Evolutionary conservation across 2,329 filamentous ascomycete species (phyloP), one percentile per base, ranked within the genome.

Genomic region (Beauveria rudraprayagi): DNA sequence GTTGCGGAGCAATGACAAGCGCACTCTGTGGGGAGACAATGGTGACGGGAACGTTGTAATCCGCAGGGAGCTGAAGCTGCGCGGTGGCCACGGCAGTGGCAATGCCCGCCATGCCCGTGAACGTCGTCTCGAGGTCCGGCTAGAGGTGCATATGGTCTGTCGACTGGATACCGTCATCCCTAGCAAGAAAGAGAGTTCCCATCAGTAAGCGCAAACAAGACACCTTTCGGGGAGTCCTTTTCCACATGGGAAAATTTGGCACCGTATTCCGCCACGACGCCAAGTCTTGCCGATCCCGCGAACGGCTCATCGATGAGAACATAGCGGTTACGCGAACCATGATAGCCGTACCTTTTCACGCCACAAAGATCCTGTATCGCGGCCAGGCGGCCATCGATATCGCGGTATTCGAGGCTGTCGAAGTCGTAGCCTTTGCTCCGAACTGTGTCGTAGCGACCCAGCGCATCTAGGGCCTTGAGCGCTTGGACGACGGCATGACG

Each of bases 401-500:
- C 74, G 37, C 73, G 73, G 67, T 81, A 83, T 44, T 78, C 71
- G 0, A 84, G 72, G 0, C 70, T 71, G 1, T 82, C 76, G 63
- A 84, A 83, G n/a, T 78, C 74, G 69, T 77, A 83, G 47, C 78
- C 79, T 9, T 76, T 72, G 0, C 70, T 63, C 8, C 71, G 70
- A 55, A 85, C 72, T 3, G 73, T 72, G 1, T 74, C 51, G 65
- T 83, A 83, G 3, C 84, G 70, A 0, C 74, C 77, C 0, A 86
- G 69, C 0, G 67, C 68, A 63, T 85, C 78, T 0, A 87, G 74
- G 44, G 85, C 73, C 4, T 76, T 75, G 1, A 86, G 75, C 0
- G 82, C 80, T 86, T 86, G 5, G 83, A 83, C 0, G 82, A 83
- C 2, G 86, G 76, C 78, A 84, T 83, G 34, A 86, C 73, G 1